A percentile compares a stretch with the other conserved stretches of the same genome.
Conservation (phyloP, 1,284 basidiomycete genomes). For the Amylostereum areolatum region DNA sequence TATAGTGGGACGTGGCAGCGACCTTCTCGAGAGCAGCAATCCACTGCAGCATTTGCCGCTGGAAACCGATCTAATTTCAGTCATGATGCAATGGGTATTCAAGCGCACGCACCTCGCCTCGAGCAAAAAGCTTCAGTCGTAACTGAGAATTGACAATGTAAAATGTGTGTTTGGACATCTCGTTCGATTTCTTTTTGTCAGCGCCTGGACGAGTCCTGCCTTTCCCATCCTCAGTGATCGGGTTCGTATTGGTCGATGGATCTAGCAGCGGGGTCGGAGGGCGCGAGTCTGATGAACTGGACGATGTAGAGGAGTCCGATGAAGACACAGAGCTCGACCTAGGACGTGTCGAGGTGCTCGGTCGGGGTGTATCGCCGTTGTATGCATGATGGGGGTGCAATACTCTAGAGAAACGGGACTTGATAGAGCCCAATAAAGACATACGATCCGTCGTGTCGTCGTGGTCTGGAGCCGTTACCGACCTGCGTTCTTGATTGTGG, state of each 20-base stretch:
- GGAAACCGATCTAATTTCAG: conserved; percentile 1
- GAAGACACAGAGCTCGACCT: conserved; percentile 17
- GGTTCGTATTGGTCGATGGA: conserved; percentile 68
- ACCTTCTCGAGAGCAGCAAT: conserved; percentile 89
- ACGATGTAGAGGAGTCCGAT: conserved; percentile 27
- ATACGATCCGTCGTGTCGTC: conserved; percentile 16
- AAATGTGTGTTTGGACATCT: conserved; percentile 89
- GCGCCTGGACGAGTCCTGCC: conserved; percentile 19
- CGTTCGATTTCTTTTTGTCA: conserved; percentile 30
- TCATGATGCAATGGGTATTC: not conserved
- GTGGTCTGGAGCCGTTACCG: conserved; percentile 16
- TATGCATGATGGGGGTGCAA: conserved; percentile 25
- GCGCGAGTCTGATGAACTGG: conserved; percentile 26
- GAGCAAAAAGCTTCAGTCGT: conserved; percentile 82
- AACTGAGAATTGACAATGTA: conserved; percentile 91
- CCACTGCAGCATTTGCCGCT: conserved; percentile 98
- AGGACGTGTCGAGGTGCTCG: conserved; percentile 11
- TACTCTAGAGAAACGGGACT: conserved; percentile 39
- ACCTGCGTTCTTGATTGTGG: conserved; percentile 12
- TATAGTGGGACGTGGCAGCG: conserved; percentile 75
- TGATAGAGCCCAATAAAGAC: conserved; percentile 47
- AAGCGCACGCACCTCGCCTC: conserved; percentile 62
- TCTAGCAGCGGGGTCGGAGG: conserved; percentile 55
- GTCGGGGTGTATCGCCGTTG: conserved; percentile 4
- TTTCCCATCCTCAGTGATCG: conserved; percentile 29